phyloP scores from a whole-genome alignment of 345 rosid species.

The Iberis pinnata region DNA sequence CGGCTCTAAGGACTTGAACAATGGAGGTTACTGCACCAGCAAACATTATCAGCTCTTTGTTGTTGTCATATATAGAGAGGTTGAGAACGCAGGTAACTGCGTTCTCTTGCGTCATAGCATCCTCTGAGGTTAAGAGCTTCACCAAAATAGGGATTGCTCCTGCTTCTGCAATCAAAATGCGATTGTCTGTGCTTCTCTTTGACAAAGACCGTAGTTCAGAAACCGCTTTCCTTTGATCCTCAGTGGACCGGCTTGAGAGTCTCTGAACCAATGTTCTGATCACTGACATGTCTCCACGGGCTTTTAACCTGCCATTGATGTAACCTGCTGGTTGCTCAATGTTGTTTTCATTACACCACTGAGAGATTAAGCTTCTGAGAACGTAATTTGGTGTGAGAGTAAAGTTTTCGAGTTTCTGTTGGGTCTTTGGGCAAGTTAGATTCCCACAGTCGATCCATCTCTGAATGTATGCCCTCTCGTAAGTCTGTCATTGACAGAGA shows the following conservation, averaged over 20 bases:
- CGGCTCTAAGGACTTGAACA: constrained; percentile 78
- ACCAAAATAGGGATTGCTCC: constrained; percentile 82
- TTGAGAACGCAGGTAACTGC: constrained; percentile 87
- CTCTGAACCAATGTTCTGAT: constrained; percentile 59
- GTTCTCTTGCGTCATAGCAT: constrained; percentile 57
- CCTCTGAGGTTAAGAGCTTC: constrained; percentile 55
- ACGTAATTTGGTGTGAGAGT: constrained; percentile 85
- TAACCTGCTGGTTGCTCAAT: constrained; percentile 60
- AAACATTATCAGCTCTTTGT: constrained; percentile 80
- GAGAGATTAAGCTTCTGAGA: constrained; percentile 69
- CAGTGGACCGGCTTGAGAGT: constrained; percentile 50
- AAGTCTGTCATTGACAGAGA: constrained; percentile 54
- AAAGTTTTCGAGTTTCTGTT: constrained; percentile 68
- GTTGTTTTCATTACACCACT: constrained; percentile 71
- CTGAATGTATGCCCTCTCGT: constrained; percentile 84
- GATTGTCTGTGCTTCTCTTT: constrained; percentile 80
- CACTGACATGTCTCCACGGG: constrained; percentile 52
- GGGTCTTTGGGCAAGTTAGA: constrained; percentile 79
- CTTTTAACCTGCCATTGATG: constrained; percentile 54
- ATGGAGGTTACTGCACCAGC: constrained; percentile 82
- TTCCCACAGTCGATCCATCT: constrained; percentile 91
- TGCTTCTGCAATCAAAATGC: constrained; percentile 75
- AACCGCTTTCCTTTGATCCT: constrained; percentile 57
- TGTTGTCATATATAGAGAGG: constrained; percentile 75
- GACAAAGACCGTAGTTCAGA: constrained; percentile 71